Evolutionary conservation across 2,329 filamentous ascomycete genomes (phyloP).

Genomic region (Arthrobotrys sphaeroides): DNA sequence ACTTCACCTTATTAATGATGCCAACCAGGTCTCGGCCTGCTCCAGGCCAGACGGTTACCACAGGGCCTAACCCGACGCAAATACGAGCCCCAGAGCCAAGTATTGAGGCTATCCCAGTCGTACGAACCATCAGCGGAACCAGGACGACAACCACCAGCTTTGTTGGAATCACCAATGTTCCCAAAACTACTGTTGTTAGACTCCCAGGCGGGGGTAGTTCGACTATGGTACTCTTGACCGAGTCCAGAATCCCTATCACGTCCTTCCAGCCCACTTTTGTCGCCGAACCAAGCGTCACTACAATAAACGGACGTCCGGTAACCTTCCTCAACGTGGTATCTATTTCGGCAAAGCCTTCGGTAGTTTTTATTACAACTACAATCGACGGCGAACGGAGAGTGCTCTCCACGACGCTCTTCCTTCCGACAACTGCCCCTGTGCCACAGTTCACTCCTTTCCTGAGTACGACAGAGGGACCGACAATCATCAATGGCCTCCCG

Average conservation of each 20-base stretch:
- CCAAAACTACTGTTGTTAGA: slow-evolving; percentile 24
- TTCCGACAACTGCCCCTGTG: slow-evolving; percentile 12
- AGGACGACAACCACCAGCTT: slow-evolving; percentile 28
- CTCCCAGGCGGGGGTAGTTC: slow-evolving; percentile 12
- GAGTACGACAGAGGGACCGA: slow-evolving; percentile 37
- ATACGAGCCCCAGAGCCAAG: neutral
- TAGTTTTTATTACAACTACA: slow-evolving; percentile 31
- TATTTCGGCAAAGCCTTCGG: slow-evolving; percentile 4
- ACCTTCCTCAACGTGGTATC: slow-evolving; percentile 28
- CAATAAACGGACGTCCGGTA: slow-evolving; percentile 24
- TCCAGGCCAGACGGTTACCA: slow-evolving; percentile 19
- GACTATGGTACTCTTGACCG: slow-evolving; percentile 5
- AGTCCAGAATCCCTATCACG: slow-evolving; percentile 36
- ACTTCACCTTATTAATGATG: slow-evolving; percentile 16
- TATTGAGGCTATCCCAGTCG: slow-evolving; percentile 16
- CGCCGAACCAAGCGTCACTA: slow-evolving; percentile 35
- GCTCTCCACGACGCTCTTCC: slow-evolving; percentile 37
- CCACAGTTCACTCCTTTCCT: slow-evolving; percentile 46
- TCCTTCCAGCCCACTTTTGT: slow-evolving; percentile 24
- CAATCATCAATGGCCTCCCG: slow-evolving; percentile 45
- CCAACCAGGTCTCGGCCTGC: neutral
- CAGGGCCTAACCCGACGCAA: slow-evolving; percentile 15
- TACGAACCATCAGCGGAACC: slow-evolving; percentile 20
- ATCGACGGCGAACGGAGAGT: slow-evolving; percentile 35
- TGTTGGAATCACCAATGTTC: slow-evolving; percentile 35